Conservation (phyloP, 306 rosid species). For the Gastrolobium bilobum region DNA sequence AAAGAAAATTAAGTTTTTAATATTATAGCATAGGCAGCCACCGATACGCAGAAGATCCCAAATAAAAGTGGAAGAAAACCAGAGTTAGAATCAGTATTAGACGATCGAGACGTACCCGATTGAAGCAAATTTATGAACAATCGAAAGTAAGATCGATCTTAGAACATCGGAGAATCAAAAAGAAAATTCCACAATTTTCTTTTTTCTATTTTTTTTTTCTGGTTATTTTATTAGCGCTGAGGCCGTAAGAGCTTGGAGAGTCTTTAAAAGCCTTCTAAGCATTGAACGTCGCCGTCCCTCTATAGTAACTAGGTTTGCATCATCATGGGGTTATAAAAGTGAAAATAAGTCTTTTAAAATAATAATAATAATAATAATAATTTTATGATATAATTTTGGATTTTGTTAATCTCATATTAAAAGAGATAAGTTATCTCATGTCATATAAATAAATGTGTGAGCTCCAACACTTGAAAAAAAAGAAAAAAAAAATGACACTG, state of each 20-base stretch:
- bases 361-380: not conserved
- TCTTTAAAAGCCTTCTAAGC: constrained; percentile 33
- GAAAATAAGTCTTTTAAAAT: not conserved
- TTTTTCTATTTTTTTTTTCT: not conserved
- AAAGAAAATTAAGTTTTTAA: constrained; percentile 38
- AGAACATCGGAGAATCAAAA: constrained; percentile 68
- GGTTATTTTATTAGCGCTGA: constrained; percentile 16
- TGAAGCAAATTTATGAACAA: constrained; percentile 54
- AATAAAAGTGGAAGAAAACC: constrained; percentile 48
- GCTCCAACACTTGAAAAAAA: too few relatives aligned
- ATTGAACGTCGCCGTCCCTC: constrained; percentile 46
- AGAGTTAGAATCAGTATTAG: constrained; percentile 39
- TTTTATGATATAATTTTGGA: too few relatives aligned
- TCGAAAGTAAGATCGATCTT: constrained; percentile 61
- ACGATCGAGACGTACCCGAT: constrained; percentile 69
- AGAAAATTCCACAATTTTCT: constrained; percentile 39
- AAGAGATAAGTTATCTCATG: too few relatives aligned
- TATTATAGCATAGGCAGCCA: constrained; percentile 36
- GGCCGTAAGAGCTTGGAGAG: constrained; percentile 31
- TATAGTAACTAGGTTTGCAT: constrained; percentile 47
- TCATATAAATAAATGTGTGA: too few relatives aligned
- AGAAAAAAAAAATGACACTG: too few relatives aligned
- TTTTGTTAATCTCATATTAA: too few relatives aligned
- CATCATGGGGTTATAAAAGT: not conserved
- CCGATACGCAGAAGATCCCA: constrained; percentile 58